A percentile compares a stretch with the other conserved stretches of the same genome.
These are phyloP conservation scores for Zizania latifolia DNA, from an alignment of 176 grass and related monocot species.

Conservation along the genomic window DNA sequence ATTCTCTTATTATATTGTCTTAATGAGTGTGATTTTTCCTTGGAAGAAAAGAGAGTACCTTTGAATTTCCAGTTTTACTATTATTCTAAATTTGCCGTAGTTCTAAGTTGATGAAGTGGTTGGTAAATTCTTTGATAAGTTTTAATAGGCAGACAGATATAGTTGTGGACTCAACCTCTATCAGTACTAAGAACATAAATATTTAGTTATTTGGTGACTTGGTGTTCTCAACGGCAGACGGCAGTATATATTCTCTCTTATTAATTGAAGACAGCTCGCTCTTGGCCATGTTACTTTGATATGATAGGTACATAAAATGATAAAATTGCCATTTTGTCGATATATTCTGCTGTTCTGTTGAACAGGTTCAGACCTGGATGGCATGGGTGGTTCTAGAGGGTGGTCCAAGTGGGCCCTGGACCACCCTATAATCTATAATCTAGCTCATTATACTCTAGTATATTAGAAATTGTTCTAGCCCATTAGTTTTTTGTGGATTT, in stretches of 20 bases:
- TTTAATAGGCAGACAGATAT: neutral
- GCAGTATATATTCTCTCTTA: neutral
- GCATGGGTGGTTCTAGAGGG: too few species aligned
- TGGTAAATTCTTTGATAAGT: neutral
- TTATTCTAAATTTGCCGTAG: neutral
- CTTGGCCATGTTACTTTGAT: neutral
- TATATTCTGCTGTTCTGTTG: slow-evolving; percentile 53
- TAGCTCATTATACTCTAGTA: too few species aligned
- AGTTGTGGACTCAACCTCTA: neutral
- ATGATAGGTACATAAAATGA: neutral
- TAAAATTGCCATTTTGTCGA: slow-evolving; percentile 34
- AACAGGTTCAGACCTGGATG: slow-evolving; percentile 61
- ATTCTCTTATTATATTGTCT: slow-evolving; percentile 32
- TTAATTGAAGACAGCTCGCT: neutral
- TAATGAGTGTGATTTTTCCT: neutral
- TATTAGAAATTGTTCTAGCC: too few species aligned
- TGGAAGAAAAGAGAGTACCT: neutral
- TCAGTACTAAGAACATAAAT: neutral
- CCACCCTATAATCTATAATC: too few species aligned
- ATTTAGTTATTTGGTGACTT: neutral
- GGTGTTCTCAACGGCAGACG: neutral
- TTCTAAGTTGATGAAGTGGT: neutral
- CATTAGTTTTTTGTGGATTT: too few species aligned
- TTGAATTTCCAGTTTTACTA: neutral
- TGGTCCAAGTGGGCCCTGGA: too few species aligned